Conservation (phyloP, 2,329 filamentous ascomycete genomes). For the Kalmusia sp. region DNA sequence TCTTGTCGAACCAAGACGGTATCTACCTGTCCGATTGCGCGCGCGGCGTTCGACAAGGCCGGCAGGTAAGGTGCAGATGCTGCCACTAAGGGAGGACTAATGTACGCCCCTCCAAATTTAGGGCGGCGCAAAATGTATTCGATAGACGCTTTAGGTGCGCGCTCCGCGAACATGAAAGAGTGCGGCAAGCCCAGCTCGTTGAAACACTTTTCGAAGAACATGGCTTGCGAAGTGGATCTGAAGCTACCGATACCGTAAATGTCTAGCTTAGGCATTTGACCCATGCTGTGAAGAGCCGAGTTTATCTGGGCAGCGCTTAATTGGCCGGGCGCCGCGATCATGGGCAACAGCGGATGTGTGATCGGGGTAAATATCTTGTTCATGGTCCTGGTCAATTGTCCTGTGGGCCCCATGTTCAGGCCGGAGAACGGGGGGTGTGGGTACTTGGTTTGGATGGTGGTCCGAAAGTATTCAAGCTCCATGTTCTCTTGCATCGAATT, state of each 20-base stretch:
- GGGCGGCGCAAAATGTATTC: constrained; percentile 76
- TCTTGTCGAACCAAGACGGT: constrained; percentile 73
- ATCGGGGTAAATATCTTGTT: constrained; percentile 90
- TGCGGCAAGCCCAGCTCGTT: constrained; percentile 80
- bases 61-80: constrained; percentile 64
- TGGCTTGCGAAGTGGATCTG: constrained; percentile 76
- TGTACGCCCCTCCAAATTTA: constrained; percentile 81
- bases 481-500: constrained; percentile 86
- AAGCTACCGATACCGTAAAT: constrained; percentile 82
- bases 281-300: constrained; percentile 76
- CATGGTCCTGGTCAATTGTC: constrained; percentile 81
- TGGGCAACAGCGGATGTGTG: constrained; percentile 82
- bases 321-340: constrained; percentile 85
- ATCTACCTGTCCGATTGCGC: constrained; percentile 80
- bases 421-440: constrained; percentile 79
- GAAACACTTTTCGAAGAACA: constrained; percentile 77
- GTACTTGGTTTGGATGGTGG: constrained; percentile 73
- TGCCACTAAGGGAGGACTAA: constrained; percentile 73
- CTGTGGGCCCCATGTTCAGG: constrained; percentile 87
- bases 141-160: constrained; percentile 70
- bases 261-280: constrained; percentile 78
- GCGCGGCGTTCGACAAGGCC: constrained; percentile 75
- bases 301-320: constrained; percentile 88
- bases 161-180: constrained; percentile 76
- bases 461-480: constrained; percentile 87